Percentiles rank a stretch among this genome's conserved stretches.
Conservation (phyloP, 208 protist genomes). For the Angomonas deanei region DNA sequence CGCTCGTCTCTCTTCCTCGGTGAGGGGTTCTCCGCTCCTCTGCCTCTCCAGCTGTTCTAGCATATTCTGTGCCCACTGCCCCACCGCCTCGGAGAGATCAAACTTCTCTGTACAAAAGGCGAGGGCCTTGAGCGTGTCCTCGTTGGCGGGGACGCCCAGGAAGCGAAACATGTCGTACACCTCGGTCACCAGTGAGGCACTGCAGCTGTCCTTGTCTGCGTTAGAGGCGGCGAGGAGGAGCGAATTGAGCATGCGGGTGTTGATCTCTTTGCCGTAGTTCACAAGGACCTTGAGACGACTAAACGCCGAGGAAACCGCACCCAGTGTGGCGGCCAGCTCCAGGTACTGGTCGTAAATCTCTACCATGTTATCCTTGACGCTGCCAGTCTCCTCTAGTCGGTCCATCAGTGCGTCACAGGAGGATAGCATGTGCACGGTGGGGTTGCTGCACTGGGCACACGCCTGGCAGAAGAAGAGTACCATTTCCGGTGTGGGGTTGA, state of each 20-base stretch:
- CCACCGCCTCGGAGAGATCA: slow-evolving; percentile 30
- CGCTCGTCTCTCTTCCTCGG: not conserved
- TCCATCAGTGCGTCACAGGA: slow-evolving; percentile 39
- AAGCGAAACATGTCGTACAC: slow-evolving; percentile 59
- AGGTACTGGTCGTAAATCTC: slow-evolving; percentile 80
- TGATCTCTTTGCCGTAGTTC: slow-evolving; percentile 67
- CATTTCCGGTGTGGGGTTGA: slow-evolving; percentile 86
- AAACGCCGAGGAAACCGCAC: slow-evolving; percentile 65
- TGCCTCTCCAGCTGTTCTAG: slow-evolving; percentile 15
- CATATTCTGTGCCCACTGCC: slow-evolving; percentile 17
- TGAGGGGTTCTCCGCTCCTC: slow-evolving; percentile 16
- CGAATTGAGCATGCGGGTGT: slow-evolving; percentile 79
- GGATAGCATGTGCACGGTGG: slow-evolving; percentile 56
- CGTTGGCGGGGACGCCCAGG: slow-evolving; percentile 46
- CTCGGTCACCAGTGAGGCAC: slow-evolving; percentile 55
- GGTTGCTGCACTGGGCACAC: slow-evolving; percentile 48
- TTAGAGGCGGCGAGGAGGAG: slow-evolving; percentile 79
- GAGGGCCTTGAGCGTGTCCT: slow-evolving; percentile 63
- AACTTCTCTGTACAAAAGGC: slow-evolving; percentile 36
- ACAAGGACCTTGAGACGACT: slow-evolving; percentile 71
- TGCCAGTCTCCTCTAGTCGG: slow-evolving; percentile 66
- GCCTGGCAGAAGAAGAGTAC: slow-evolving; percentile 70
- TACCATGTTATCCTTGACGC: slow-evolving; percentile 44
- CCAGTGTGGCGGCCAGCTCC: slow-evolving; percentile 67
- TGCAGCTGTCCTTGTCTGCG: slow-evolving; percentile 40